Evolutionary conservation across 176 grass and related monocot genomes (phyloP).

Genomic region (Oryza nivara): DNA sequence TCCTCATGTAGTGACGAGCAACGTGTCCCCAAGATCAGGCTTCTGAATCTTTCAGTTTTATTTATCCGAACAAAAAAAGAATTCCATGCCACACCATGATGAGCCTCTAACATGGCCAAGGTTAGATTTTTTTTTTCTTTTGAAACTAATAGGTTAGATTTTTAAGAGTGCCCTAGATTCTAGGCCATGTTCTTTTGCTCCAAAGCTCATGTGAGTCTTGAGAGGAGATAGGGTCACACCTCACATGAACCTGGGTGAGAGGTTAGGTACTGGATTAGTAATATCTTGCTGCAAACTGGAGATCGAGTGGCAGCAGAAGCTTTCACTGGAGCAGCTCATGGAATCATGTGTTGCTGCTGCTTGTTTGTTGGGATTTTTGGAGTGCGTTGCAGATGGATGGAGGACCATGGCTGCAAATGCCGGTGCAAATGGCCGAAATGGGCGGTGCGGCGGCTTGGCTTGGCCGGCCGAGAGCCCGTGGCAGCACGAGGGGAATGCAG

Average conservation of each 20-base stretch:
- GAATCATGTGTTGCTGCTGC: conserved; percentile 8
- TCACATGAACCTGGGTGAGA: conserved; percentile 31
- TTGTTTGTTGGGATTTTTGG: not conserved
- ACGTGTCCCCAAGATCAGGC: conserved; percentile 39
- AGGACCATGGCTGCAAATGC: conserved; percentile 8
- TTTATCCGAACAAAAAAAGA: conserved; percentile 22
- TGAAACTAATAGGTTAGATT: not conserved
- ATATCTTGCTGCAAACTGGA: not conserved
- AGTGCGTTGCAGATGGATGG: not conserved
- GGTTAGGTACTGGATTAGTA: not conserved
- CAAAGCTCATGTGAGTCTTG: conserved; percentile 48
- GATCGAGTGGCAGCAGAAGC: not conserved
- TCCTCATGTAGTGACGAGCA: conserved; percentile 28
- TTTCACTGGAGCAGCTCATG: not conserved
- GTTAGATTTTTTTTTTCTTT: not conserved
- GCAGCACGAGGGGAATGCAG: not conserved
- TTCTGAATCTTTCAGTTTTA: conserved; percentile 24
- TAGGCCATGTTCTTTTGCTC: conserved; percentile 43
- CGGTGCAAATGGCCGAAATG: conserved; percentile 20
- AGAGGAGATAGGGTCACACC: conserved; percentile 20
- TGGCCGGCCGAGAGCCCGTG: not conserved
- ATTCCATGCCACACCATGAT: not conserved
- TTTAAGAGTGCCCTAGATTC: not conserved
- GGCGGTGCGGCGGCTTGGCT: conserved; percentile 11
- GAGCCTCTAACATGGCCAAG: conserved; percentile 17